Conservation (phyloP, 768 basidiomycete species). For the Phlegmacium glaucopus region DNA sequence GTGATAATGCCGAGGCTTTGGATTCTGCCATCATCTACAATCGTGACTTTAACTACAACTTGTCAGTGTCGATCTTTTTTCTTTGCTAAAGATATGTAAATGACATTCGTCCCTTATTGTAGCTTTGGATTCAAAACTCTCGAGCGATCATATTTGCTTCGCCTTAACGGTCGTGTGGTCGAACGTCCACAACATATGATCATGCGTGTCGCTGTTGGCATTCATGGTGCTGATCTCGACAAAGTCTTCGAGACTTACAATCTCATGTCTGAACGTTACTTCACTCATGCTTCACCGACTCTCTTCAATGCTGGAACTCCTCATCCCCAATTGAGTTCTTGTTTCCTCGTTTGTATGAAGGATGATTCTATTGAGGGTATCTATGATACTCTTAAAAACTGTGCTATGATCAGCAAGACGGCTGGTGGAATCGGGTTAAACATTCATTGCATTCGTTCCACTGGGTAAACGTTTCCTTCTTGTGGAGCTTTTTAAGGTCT, state of each 20-base stretch:
- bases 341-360: constrained; percentile 98
- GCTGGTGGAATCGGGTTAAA: constrained; percentile 96
- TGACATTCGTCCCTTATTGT: neutral
- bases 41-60: constrained; percentile 97
- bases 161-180: constrained; percentile 90
- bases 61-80: constrained; percentile 46
- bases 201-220: constrained; percentile 99
- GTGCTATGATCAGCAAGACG: constrained; percentile 99
- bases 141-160: constrained; percentile 94
- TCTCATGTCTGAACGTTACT: constrained; percentile 97
- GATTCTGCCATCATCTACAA: constrained; percentile 98
- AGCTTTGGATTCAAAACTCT: constrained; percentile 99
- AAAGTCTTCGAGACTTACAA: constrained; percentile 90
- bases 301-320: constrained; percentile 99
- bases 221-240: constrained; percentile 88
- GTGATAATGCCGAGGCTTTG: constrained; percentile 73
- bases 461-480: constrained; percentile 56
- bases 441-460: constrained; percentile 96
- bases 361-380: constrained; percentile 99
- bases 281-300: constrained; percentile 97
- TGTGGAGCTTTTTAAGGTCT: neutral
- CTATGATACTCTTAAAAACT: constrained; percentile 97
- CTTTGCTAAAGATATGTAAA: neutral
- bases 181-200: constrained; percentile 99
- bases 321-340: constrained; percentile 90